phyloP scores from a whole-genome alignment of 768 basidiomycete species.

The Lentinula guzmanii region DNA sequence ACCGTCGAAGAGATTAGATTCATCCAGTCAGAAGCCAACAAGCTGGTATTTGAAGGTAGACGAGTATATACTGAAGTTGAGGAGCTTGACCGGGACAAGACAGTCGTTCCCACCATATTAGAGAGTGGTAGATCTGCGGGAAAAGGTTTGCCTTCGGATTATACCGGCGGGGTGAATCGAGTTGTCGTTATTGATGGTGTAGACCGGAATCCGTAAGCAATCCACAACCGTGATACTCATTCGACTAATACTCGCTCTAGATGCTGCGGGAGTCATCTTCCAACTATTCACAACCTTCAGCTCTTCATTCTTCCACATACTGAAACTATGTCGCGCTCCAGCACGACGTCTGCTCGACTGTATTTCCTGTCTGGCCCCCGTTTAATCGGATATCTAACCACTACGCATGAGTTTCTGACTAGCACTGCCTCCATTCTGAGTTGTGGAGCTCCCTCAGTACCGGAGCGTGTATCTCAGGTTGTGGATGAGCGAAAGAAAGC shows the following conservation, averaged over 20 bases:
- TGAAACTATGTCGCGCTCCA: constrained; percentile 56
- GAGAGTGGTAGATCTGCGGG: constrained; percentile 47
- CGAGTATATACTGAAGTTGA: constrained; percentile 69
- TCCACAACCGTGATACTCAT: constrained; percentile 9
- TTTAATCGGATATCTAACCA: constrained; percentile 54
- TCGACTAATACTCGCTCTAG: constrained; percentile 25
- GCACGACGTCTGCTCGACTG: constrained; percentile 61
- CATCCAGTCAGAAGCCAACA: constrained; percentile 63
- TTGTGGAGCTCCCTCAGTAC: constrained; percentile 60
- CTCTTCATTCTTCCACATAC: constrained; percentile 68
- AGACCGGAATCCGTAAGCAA: constrained; percentile 69
- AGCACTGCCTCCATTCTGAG: constrained; percentile 56
- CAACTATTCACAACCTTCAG: constrained; percentile 68
- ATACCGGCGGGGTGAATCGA: constrained; percentile 72
- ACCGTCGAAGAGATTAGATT: constrained; percentile 51
- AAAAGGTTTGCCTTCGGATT: constrained; percentile 63
- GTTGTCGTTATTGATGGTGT: constrained; percentile 78
- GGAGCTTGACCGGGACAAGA: constrained; percentile 44
- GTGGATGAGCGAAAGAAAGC: constrained; percentile 61
- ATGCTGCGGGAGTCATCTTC: constrained; percentile 82
- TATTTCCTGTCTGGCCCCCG: constrained; percentile 84
- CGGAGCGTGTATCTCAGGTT: constrained; percentile 62
- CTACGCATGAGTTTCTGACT: constrained; percentile 51
- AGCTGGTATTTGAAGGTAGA: constrained; percentile 63
- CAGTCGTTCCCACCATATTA: constrained; percentile 25